Evolutionary conservation across 2,329 filamentous ascomycete genomes (phyloP), one percentile per base, ranked within the genome.

Genomic region (Pseudocercospora fuligena): DNA sequence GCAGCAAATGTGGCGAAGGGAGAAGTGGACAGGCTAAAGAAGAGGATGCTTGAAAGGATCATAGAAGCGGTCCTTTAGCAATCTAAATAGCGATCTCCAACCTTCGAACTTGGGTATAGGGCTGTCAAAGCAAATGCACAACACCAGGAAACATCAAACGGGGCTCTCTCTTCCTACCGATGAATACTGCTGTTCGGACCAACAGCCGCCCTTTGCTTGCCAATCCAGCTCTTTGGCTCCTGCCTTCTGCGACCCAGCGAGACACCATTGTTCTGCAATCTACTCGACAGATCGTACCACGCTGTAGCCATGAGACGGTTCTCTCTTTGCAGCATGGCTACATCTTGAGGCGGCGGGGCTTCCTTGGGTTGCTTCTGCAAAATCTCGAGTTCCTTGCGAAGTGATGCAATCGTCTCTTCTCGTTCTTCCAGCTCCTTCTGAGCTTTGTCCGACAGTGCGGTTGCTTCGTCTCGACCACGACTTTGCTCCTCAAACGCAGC

Each of bases 241-340:
- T 94, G 91, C 72, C 88, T 88, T 72, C 91, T 86, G 71, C 92
- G 84, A 76, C 93, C 90, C 69, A 96, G 80, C 63, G 92, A 88
- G 49, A 94, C 90, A 69, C 92, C 91, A 77, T 94, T 94, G 81
- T 91, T 93, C 80, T 95, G 92, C 72, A 96, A 80, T 60, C 92
- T 85, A 76, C 86, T 89, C 27, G 90, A 89, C 74, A 95, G 86
- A 78, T 94, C 92, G 80, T 94, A 94, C 92, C 92, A 96, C 1
- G 92, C 92, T n/a, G 89, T 91, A 27, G 90, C 84, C 73, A 96
- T 92, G 76, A 95, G 85, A 46, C 86, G 86, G 77, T 92, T 93
- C 79, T 96, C 92, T 72, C 90, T 87, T 77, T 91, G 87, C 66
- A 96, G 85, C 72, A 89, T 91, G 71, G 88, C 87, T 74, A 92